Evolutionary conservation across 2,329 filamentous ascomycete genomes (phyloP).

Genomic region (Cladosporium sp.): DNA sequence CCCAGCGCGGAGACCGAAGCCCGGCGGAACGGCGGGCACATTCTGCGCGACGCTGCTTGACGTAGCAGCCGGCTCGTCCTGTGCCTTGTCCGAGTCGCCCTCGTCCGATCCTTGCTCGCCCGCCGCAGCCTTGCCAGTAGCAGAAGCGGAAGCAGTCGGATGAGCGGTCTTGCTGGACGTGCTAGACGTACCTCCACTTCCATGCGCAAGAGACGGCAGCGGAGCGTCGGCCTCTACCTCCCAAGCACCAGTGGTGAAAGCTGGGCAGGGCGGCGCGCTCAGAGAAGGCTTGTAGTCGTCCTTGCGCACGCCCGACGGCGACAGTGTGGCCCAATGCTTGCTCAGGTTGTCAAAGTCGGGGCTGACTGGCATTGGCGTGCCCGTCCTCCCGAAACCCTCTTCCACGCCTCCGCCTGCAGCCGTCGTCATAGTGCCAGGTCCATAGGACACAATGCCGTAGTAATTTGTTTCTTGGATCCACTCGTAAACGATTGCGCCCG

Average conservation of each 20-base stretch:
- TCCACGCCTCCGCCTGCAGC: constrained; percentile 38
- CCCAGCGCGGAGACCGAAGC: background rate
- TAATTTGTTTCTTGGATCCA: constrained; percentile 78
- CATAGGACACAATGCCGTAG: constrained; percentile 75
- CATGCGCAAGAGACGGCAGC: constrained; percentile 62
- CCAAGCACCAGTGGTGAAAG: constrained; percentile 64
- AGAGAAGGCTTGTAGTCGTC: constrained; percentile 58
- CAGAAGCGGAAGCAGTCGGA: background rate
- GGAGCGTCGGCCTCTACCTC: constrained; percentile 62
- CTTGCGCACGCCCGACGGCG: constrained; percentile 61
- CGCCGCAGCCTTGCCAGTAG: constrained; percentile 2
- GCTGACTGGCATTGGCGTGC: constrained; percentile 64
- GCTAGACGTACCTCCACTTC: background rate
- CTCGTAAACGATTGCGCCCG: constrained; percentile 79
- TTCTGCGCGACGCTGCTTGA: background rate
- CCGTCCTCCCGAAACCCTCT: constrained; percentile 63
- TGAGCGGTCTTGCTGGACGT: background rate
- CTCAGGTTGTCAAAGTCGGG: constrained; percentile 77
- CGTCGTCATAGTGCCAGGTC: constrained; percentile 38
- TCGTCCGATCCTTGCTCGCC: too few species aligned
- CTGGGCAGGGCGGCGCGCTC: constrained; percentile 63
- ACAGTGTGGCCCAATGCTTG: constrained; percentile 66
- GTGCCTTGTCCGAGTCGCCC: background rate
- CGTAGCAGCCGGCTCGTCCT: background rate
- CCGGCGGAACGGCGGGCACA: background rate